phyloP scores from a whole-genome alignment of 2,329 filamentous ascomycete genomes.

The Raffaelea albimanens region DNA sequence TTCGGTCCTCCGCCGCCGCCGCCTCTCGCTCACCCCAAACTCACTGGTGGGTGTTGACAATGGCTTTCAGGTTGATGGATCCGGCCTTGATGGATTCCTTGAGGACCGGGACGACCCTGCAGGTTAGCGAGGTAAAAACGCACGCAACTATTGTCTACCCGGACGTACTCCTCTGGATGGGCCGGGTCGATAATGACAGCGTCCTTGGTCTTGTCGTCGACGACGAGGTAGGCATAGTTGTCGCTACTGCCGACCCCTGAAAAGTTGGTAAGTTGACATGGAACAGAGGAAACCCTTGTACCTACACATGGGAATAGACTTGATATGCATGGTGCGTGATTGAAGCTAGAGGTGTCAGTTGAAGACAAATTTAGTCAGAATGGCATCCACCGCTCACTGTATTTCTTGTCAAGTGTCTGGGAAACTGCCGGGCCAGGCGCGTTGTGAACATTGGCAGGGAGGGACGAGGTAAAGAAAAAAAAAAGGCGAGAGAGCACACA shows the following conservation, averaged over 20 bases:
- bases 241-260: conserved; percentile 67
- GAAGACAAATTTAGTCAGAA: background rate
- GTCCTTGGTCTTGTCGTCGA: conserved; percentile 70
- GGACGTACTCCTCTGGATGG: conserved; percentile 61
- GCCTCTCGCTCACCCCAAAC: conserved; percentile 21
- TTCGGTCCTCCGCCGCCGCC: background rate
- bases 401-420: background rate
- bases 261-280: background rate
- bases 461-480: too few relatives aligned
- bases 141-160: too few relatives aligned
- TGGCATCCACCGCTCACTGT: background rate
- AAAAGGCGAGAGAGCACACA: too few relatives aligned
- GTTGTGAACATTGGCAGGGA: too few relatives aligned
- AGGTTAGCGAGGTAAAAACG: background rate
- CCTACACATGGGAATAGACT: conserved; percentile 83
- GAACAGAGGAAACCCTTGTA: background rate
- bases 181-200: conserved; percentile 74
- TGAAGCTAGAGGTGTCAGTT: background rate
- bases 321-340: conserved; percentile 65
- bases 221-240: conserved; percentile 78
- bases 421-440: too few relatives aligned
- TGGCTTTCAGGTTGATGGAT: conserved; percentile 73
- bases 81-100: conserved; percentile 63
- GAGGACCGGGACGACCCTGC: conserved; percentile 55
- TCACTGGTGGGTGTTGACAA: conserved; percentile 96